Base-by-base conservation (phyloP, 164 flowering plant genomes). In the Vitis cinerea region DNA sequence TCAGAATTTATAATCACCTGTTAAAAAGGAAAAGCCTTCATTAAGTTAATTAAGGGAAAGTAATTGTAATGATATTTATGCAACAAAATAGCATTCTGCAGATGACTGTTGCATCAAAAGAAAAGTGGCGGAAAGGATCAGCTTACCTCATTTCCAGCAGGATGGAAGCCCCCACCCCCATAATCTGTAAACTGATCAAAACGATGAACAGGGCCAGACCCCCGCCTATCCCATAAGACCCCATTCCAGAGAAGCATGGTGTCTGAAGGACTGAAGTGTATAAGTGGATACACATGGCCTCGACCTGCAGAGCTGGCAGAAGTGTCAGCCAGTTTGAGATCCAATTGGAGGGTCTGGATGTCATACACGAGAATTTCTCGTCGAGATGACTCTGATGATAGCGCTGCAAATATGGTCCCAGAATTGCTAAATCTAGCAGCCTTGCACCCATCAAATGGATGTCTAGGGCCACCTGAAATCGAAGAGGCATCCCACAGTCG, bases 161-260 rank as follows among this genome's bases (percentile, higher is more conserved):
- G 99, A 84, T 93, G 99, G 79, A 93, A 96, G 56, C 98, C 98
- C 11, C 99, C 99, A 17, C 99, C 99, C 0, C 99, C 99, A 65
- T 90, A 91, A 64, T 96, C 99, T 8, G 98, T 82, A 50, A 90
- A 93, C 79, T 88, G 94, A 71, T 96, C 99, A 82, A 96, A 93
- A 1, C 88, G 90, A 77, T 85, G 92, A 47, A 90, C 81, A 64
- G 89, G 88, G 15, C 84, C 83, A 23, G 90, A 73, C 54, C 55
- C 83, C 31, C 99, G 82, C n/a, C 85, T 83, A 75, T 96, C 99
- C 99, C 99, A 96, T 50, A 96, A 74, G 54, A 88, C 84, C 19
- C 99, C 99, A 80, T 96, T 90, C 97, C 97, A 96, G 0, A 96
- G 85, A 64, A 96, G 77, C 97, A 92, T 86, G n/a, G 85, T 71